These are phyloP conservation scores for Eutypella sp. DNA, from an alignment of 2,329 filamentous ascomycete genomes.

Conservation along the genomic window DNA sequence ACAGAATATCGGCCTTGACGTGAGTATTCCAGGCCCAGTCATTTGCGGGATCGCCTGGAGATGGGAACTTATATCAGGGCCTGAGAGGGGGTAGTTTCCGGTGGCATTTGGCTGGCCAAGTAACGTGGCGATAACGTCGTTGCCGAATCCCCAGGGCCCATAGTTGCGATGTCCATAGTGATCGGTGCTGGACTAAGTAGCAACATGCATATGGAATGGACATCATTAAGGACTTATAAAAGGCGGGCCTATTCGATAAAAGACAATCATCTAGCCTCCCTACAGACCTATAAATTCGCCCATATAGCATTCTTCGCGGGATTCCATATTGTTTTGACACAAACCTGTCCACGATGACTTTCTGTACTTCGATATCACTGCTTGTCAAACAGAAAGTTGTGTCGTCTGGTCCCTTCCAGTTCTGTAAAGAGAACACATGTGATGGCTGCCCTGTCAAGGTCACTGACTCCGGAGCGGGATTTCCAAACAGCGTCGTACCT, in stretches of 20 bases:
- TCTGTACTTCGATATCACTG: no score
- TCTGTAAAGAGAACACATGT: constrained; percentile 1
- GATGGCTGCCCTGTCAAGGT: constrained; percentile 1
- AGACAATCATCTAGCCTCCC: no score
- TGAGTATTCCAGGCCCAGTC: constrained; percentile 3
- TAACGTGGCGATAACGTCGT: not conserved
- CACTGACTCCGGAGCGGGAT: constrained; percentile 1
- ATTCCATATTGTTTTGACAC: no score
- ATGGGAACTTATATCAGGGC: constrained; percentile 1
- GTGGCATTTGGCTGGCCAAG: constrained; percentile 2
- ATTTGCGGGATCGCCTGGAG: not conserved
- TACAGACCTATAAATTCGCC: no score
- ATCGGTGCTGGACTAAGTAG: not conserved
- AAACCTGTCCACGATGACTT: no score
- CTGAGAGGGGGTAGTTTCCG: constrained; percentile 2
- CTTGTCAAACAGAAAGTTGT: not conserved
- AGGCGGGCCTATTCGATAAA: no score
- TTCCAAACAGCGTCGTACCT: constrained; percentile 4
- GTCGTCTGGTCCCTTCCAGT: not conserved
- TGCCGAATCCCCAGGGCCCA: not conserved
- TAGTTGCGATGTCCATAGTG: not conserved
- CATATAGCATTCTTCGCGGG: no score
- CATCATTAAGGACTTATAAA: no score
- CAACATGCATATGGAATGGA: no score
- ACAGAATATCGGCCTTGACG: constrained; percentile 3